Evolutionary conservation across 2,329 filamentous ascomycete species (phyloP).

Genomic region (Sporothrix variecibatus): DNA sequence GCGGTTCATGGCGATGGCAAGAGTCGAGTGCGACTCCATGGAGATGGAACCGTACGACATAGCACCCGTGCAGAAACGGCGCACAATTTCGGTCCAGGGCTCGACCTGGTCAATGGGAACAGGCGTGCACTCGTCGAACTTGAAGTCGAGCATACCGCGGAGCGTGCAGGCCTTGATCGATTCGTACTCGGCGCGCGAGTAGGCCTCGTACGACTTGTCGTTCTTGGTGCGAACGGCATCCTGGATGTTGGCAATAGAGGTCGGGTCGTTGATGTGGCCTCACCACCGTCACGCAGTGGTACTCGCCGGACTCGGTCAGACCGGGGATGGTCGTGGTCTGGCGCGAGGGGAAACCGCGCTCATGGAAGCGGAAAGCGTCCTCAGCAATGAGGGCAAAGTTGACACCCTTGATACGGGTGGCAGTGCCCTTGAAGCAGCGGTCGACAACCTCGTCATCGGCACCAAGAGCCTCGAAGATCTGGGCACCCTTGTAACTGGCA

Average conservation of each 20-base stretch:
- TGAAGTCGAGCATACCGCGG: constrained; percentile 91
- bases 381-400: constrained; percentile 93
- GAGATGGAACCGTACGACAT: constrained; percentile 99
- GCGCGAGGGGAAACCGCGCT: constrained; percentile 84
- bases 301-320: constrained; percentile 89
- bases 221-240: constrained; percentile 97
- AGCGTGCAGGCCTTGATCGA: constrained; percentile 96
- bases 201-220: constrained; percentile 97
- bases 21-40: constrained; percentile 95
- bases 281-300: constrained; percentile 96
- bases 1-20: constrained; percentile 95
- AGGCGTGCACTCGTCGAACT: constrained; percentile 81
- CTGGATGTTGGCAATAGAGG: constrained; percentile 94
- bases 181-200: constrained; percentile 90
- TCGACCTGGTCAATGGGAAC: constrained; percentile 97
- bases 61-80: constrained; percentile 92
- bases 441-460: constrained; percentile 91
- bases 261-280: constrained; percentile 92
- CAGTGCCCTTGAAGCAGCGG: constrained; percentile 91
- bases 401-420: constrained; percentile 89
- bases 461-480: constrained; percentile 95
- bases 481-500: constrained; percentile 94
- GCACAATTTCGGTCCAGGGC: constrained; percentile 96
- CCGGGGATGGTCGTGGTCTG: constrained; percentile 75
- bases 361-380: constrained; percentile 92